These are phyloP conservation scores for Elsinoe necatrix DNA, from an alignment of 2,329 filamentous ascomycete species.

Conservation along the genomic window DNA sequence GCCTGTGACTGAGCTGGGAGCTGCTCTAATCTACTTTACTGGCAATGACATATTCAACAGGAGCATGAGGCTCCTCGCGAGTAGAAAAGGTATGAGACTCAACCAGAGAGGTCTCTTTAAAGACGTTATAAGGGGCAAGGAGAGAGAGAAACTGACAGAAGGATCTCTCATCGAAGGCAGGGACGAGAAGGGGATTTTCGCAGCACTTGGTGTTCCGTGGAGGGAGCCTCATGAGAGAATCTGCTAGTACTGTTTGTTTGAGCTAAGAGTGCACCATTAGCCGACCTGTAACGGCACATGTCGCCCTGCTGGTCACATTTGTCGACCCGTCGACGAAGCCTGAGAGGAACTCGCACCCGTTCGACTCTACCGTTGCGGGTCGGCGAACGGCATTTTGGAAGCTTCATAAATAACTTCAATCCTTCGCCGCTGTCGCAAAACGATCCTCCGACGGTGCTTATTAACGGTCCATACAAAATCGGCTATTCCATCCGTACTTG, in stretches of 20 bases:
- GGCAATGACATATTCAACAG: conserved; percentile 93
- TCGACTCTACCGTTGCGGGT: neutral
- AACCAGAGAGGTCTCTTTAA: conserved; percentile 76
- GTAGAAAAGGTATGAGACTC: conserved; percentile 71
- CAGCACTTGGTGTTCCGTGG: conserved; percentile 75
- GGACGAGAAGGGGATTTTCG: conserved; percentile 73
- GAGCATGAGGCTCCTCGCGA: conserved; percentile 70
- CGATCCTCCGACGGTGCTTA: neutral
- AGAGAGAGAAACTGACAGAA: conserved; percentile 53
- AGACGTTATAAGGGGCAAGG: conserved; percentile 55
- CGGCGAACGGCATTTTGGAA: neutral
- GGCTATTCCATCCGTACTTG: neutral
- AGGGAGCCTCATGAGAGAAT: conserved; percentile 67
- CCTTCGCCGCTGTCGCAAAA: neutral
- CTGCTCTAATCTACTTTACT: conserved; percentile 88
- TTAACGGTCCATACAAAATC: neutral
- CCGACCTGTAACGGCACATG: no score
- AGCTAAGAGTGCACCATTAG: no score
- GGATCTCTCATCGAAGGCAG: conserved; percentile 65
- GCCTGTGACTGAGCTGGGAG: conserved; percentile 68
- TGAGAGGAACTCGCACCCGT: neutral
- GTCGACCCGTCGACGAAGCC: neutral
- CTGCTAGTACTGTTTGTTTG: conserved; percentile 50
- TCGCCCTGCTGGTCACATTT: neutral
- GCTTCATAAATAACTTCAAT: conserved; percentile 1